phyloP scores from a whole-genome alignment of 768 basidiomycete genomes.

The Trametes sanguinea region DNA sequence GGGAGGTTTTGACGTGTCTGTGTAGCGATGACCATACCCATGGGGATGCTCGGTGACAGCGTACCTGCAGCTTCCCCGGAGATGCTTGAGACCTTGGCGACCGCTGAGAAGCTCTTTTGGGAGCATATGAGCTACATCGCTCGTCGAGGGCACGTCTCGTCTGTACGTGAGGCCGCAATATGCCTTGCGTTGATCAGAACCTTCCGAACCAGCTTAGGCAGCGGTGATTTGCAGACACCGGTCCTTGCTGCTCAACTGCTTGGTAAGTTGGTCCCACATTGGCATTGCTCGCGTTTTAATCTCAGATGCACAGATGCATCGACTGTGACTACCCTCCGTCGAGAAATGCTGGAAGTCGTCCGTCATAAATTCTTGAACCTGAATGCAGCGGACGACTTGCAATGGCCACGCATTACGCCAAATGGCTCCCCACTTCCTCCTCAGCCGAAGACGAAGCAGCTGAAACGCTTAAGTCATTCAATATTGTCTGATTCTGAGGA shows the following conservation, averaged over 20 bases:
- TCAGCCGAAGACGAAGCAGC: constrained; percentile 24
- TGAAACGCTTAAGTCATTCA: constrained; percentile 27
- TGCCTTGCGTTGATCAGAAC: constrained; percentile 71
- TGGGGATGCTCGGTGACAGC: constrained; percentile 62
- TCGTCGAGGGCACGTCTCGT: constrained; percentile 61
- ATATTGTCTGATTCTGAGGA: constrained; percentile 26
- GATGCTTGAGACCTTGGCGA: constrained; percentile 58
- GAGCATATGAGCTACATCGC: constrained; percentile 57
- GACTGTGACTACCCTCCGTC: constrained; percentile 73
- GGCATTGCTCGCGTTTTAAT: background rate
- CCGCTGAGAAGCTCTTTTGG: constrained; percentile 73
- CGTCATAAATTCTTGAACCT: constrained; percentile 61
- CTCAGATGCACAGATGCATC: constrained; percentile 57
- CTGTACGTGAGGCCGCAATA: constrained; percentile 73
- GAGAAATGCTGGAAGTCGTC: constrained; percentile 86
- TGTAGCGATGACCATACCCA: constrained; percentile 79
- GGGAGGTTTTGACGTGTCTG: background rate
- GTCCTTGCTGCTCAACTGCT: constrained; percentile 63
- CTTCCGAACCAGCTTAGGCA: constrained; percentile 81
- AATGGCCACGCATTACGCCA: constrained; percentile 64
- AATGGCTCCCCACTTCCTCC: constrained; percentile 45
- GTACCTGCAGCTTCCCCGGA: constrained; percentile 52
- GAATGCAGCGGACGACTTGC: constrained; percentile 58
- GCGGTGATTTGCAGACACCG: constrained; percentile 48
- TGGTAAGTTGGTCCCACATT: constrained; percentile 38